These are phyloP conservation scores for Peniophora sp. DNA, from an alignment of 1,284 basidiomycete species.

Conservation along the genomic window DNA sequence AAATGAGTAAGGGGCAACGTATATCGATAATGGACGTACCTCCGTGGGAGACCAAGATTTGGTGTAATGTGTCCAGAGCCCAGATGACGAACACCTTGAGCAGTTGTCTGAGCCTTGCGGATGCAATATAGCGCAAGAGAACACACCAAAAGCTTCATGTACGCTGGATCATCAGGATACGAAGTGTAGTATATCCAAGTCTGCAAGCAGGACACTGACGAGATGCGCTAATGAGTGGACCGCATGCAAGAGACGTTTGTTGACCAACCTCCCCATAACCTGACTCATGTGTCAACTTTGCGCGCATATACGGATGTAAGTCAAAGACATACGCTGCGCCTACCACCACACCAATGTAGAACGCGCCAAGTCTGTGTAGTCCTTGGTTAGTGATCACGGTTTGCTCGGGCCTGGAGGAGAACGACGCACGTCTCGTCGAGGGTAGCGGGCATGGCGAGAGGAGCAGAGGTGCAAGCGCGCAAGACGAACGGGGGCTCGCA, in stretches of 20 bases:
- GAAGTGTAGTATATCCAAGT: conserved; percentile 46
- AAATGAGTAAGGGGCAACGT: not conserved
- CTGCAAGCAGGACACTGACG: conserved; percentile 43
- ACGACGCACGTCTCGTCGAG: too few relatives aligned
- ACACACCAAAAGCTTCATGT: conserved; percentile 39
- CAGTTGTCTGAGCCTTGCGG: not conserved
- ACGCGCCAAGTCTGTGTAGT: conserved; percentile 30
- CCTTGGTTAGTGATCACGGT: too few relatives aligned
- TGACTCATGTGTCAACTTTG: not conserved
- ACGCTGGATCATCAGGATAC: conserved; percentile 43
- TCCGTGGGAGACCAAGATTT: conserved; percentile 46
- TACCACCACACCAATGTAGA: conserved; percentile 39
- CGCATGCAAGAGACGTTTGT: not conserved
- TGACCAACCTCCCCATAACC: not conserved
- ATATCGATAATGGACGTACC: conserved; percentile 21
- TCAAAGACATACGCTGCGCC: conserved; percentile 32
- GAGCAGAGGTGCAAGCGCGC: too few relatives aligned
- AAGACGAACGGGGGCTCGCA: too few relatives aligned
- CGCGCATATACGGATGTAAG: not conserved
- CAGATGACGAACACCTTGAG: conserved; percentile 39
- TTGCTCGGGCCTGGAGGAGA: too few relatives aligned
- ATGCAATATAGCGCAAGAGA: not conserved
- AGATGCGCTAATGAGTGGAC: not conserved
- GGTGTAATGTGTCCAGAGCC: conserved; percentile 44
- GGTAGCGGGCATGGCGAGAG: too few relatives aligned